Base-by-base conservation (phyloP, 2,329 filamentous ascomycete species). In the Pseudogymnoascus sp. region DNA sequence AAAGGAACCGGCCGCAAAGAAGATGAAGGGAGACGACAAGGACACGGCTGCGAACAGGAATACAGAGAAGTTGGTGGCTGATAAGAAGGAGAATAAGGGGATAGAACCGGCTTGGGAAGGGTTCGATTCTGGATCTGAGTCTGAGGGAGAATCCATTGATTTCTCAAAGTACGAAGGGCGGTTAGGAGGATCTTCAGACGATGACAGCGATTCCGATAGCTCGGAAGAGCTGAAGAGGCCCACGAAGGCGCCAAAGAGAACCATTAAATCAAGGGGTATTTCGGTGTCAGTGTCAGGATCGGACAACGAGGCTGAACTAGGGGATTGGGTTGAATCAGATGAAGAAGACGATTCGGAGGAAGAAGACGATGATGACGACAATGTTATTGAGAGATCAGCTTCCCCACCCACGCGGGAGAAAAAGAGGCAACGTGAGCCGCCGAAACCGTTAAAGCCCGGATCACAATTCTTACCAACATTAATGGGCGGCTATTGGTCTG, bases 401-500 rank as follows among this genome's bases (percentile, higher is more conserved):
- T 59, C 62, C 43, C 65, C 61, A n/a, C 66, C 65, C 12, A 56
- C 64, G 16, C 61, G 62, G 14, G 67, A 67, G 64, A 53, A 41
- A 7, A 69, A 71, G 64, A 69, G 69, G 63, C 59, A 60, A 41
- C 59, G 24, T 16, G 61, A 26, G 26, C 66, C 2, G 56, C 59
- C 12, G 65, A 68, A 60, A 41, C 63, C 22, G 63, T 62, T 60
- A 19, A 60, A 56, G 40, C 28, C 37, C 11, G 65, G 64, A 7
- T 84, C 89, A 0, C 84, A 84, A 0, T 91, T 92, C 72, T 77
- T 95, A 1, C 90, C 90, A 0, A 86, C 87, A 1, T 82, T 95
- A 14, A 90, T 91, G 82, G 88, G 86, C 19, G 89, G 89, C 63
- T 96, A 93, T 76, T 83, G 90, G 69, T 91, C 89, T 2, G 89